Base-by-base conservation (phyloP, 2,329 filamentous ascomycete genomes). In the Pseudopithomyces maydicus region DNA sequence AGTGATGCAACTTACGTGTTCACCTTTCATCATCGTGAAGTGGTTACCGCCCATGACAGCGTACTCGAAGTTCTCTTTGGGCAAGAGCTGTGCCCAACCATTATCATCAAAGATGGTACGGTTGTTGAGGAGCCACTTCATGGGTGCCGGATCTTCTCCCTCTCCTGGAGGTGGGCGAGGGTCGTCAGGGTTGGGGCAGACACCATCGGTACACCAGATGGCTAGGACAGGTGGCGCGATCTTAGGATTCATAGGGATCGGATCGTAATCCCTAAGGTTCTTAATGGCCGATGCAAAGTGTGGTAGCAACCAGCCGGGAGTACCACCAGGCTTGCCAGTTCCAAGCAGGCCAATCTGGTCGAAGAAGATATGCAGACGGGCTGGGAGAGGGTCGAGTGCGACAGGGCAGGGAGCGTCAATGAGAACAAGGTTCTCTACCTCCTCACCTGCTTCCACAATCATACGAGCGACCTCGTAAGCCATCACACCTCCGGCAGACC, bases 11-110 rank as follows among this genome's bases (percentile, higher is more conserved):
- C 78, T 78, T 75, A 81, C 80, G 60, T 77, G 70, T 50, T 78
- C 76, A 59, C 85, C 86, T 73, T 88, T 86, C 87, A 91, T 90
- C 88, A 91, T 91, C 19, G 83, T 86, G 77, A 91, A 91, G 76
- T 91, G 88, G 68, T 91, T 89, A 2, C 88, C 89, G 15, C 84
- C 85, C 85, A 90, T 89, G 67, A 88, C 85, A 53, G 82, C 82
- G 62, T 84, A 88, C 47, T 80, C 79, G 77, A 90, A 87, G 74
- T 86, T 88, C 52, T 82, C 76, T 48, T 78, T 69, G 51, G 86
- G 85, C 38, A 90, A 76, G 41, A 87, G 86, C 73, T 89, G 84
- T 26, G 86, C 87, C 87, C 88, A 90, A 19, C 86, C 82, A 71
- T 90, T 90, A 56, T 86, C 82, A 2, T 83, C 83, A 72, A 92